phyloP scores from a whole-genome alignment of 345 rosid species.

The Alliaria petiolata region DNA sequence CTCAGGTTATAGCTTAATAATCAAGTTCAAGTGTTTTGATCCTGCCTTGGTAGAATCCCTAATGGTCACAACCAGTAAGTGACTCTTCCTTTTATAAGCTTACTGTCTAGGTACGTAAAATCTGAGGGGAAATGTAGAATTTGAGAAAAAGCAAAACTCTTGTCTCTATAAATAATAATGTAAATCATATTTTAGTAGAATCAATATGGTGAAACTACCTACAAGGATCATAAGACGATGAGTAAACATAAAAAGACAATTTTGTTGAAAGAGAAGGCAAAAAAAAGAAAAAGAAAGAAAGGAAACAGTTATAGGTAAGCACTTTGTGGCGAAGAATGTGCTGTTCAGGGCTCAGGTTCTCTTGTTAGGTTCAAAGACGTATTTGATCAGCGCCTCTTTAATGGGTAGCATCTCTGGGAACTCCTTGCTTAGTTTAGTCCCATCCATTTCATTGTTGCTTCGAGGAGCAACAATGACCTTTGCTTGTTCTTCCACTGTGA shows the following conservation, averaged over 20 bases:
- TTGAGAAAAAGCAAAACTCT: conserved; percentile 6
- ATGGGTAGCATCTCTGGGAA: conserved; percentile 52
- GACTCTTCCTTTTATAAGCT: conserved; percentile 6
- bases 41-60: conserved; percentile 23
- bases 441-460: conserved; percentile 62
- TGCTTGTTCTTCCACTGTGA: conserved; percentile 52
- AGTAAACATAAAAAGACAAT: neutral
- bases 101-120: neutral
- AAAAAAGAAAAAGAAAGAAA: neutral
- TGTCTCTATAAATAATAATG: conserved; percentile 28
- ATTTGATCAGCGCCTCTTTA: conserved; percentile 48
- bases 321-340: neutral
- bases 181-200: conserved; percentile 32
- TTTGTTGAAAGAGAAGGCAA: neutral
- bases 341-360: conserved; percentile 28
- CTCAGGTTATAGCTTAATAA: conserved; percentile 29
- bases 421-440: conserved; percentile 46
- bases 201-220: conserved; percentile 33
- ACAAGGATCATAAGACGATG: conserved; percentile 12
- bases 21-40: conserved; percentile 8
- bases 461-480: conserved; percentile 52
- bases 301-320: conserved; percentile 5
- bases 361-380: conserved; percentile 50
- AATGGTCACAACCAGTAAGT: conserved; percentile 24
- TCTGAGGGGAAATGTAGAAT: neutral